These are phyloP conservation scores for Phytopythium helicoides DNA, from an alignment of 352 stramenopile species.

Conservation along the genomic window DNA sequence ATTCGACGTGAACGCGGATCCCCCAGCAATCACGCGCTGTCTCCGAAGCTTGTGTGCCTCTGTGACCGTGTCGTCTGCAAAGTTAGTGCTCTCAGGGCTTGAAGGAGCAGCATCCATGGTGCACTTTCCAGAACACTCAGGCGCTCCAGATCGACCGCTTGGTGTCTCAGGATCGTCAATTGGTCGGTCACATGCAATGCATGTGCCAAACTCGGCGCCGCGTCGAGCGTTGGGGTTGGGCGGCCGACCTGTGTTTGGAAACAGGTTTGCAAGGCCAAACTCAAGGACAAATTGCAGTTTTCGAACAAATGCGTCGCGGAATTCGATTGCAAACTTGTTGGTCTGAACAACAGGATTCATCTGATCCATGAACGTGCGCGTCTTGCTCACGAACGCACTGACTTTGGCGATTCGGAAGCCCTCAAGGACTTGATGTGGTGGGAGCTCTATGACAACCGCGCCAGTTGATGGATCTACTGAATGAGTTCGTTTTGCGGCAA, in stretches of 20 bases:
- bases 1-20: constrained; percentile 16
- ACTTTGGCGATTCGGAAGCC: constrained; percentile 46
- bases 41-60: constrained; percentile 35
- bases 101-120: background rate
- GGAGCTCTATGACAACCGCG: constrained; percentile 38
- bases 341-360: constrained; percentile 36
- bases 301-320: constrained; percentile 44
- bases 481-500: constrained; percentile 28
- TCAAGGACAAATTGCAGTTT: constrained; percentile 48
- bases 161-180: constrained; percentile 30
- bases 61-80: constrained; percentile 13
- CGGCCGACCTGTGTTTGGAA: constrained; percentile 41
- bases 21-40: constrained; percentile 15
- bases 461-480: constrained; percentile 32
- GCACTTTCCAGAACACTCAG: constrained; percentile 1
- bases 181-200: constrained; percentile 61
- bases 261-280: constrained; percentile 63
- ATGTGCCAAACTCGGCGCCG: constrained; percentile 37
- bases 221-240: constrained; percentile 26
- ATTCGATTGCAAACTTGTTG: constrained; percentile 36
- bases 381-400: constrained; percentile 33
- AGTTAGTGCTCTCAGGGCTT: constrained; percentile 2
- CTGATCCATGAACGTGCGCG: constrained; percentile 43
- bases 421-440: constrained; percentile 44
- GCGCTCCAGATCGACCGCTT: background rate